These are phyloP conservation scores for Fusarium abutilonis DNA, from an alignment of 2,329 filamentous ascomycete genomes.

Conservation along the genomic window DNA sequence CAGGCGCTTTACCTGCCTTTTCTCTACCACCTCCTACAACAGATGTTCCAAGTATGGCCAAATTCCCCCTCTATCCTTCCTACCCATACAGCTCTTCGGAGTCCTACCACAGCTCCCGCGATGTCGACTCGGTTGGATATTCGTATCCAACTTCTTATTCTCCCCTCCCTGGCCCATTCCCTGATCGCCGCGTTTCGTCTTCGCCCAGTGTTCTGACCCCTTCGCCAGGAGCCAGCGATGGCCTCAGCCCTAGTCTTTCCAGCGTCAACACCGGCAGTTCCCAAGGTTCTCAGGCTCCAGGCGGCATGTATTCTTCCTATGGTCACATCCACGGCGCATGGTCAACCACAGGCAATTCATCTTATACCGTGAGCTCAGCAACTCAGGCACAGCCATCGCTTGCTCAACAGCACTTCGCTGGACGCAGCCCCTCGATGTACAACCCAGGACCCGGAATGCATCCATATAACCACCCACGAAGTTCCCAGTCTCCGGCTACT, in stretches of 20 bases:
- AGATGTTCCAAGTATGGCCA: constrained; percentile 52
- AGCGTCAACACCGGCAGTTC: constrained; percentile 69
- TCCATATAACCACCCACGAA: constrained; percentile 48
- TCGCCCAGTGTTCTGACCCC: constrained; percentile 51
- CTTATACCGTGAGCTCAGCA: constrained; percentile 64
- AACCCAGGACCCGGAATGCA: constrained; percentile 60
- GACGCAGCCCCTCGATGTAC: constrained; percentile 55
- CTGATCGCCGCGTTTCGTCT: constrained; percentile 43
- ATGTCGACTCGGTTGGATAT: constrained; percentile 38
- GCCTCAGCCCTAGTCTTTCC: constrained; percentile 69
- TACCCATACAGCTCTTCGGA: constrained; percentile 36
- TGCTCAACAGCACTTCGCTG: constrained; percentile 44
- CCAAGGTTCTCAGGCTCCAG: constrained; percentile 65
- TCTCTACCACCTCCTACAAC: constrained; percentile 50
- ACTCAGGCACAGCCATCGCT: constrained; percentile 46
- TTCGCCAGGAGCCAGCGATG: constrained; percentile 64
- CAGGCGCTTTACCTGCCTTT: constrained; percentile 49
- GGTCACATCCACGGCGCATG: constrained; percentile 66
- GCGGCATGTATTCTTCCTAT: constrained; percentile 62
- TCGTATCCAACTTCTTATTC: constrained; percentile 40
- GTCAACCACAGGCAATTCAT: constrained; percentile 61
- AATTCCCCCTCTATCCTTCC: constrained; percentile 39
- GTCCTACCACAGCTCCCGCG: constrained; percentile 40
- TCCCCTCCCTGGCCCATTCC: constrained; percentile 42
- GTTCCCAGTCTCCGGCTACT: constrained; percentile 60